phyloP scores from a whole-genome alignment of 441 rosid genomes.

The Jatropha multifida region DNA sequence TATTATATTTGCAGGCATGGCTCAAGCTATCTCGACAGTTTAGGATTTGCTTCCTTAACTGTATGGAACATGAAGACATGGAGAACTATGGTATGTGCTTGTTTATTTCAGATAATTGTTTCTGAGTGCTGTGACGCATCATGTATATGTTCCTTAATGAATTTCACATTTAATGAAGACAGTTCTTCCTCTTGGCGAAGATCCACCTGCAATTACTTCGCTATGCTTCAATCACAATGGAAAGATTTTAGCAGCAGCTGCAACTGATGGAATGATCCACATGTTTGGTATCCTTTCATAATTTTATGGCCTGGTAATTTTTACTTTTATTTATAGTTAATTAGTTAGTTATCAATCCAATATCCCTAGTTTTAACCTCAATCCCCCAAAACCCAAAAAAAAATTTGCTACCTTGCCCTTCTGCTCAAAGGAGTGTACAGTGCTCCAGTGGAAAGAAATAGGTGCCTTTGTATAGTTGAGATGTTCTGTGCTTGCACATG shows the following conservation, averaged over 20 bases:
- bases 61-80: slow-evolving; percentile 86
- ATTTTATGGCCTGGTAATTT: background rate
- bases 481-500: background rate
- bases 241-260: slow-evolving; percentile 74
- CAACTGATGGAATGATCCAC: slow-evolving; percentile 81
- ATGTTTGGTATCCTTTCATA: slow-evolving; percentile 76
- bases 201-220: slow-evolving; percentile 78
- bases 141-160: slow-evolving; percentile 34
- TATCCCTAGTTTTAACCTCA: background rate
- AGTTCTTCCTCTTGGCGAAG: slow-evolving; percentile 81
- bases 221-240: slow-evolving; percentile 77
- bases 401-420: background rate
- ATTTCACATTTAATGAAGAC: slow-evolving; percentile 53
- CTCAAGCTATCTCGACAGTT: slow-evolving; percentile 40
- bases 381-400: background rate
- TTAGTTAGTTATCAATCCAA: background rate
- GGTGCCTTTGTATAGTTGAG: background rate
- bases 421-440: slow-evolving; percentile 1
- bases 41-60: slow-evolving; percentile 60
- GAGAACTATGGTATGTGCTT: slow-evolving; percentile 62
- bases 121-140: slow-evolving; percentile 14
- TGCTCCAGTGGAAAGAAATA: background rate
- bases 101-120: slow-evolving; percentile 24
- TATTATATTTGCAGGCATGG: slow-evolving; percentile 42
- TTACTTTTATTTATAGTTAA: background rate